Conservation (phyloP, 2,329 filamentous ascomycete species). For the Penicillium sp. region DNA sequence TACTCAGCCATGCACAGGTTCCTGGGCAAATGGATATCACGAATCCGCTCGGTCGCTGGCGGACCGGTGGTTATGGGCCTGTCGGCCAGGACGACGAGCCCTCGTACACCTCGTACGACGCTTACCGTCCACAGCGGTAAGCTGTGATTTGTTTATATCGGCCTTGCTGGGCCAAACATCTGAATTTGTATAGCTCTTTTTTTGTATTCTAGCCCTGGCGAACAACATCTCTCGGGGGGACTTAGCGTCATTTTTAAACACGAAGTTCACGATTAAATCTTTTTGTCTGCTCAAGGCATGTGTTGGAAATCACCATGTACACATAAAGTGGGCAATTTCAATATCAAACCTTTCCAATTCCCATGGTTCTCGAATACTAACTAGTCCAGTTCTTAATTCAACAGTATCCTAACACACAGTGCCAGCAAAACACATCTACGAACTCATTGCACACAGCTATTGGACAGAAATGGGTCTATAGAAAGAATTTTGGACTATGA, state of each 20-base stretch:
- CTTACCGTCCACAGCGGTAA: slow-evolving; percentile 29
- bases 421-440: neutral
- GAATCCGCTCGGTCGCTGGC: slow-evolving; percentile 36
- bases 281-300: neutral
- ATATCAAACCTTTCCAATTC: neutral
- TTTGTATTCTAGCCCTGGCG: slow-evolving; percentile 1
- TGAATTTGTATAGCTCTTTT: neutral
- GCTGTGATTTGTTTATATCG: slow-evolving; percentile 13
- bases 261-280: slow-evolving; percentile 6
- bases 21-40: slow-evolving; percentile 23
- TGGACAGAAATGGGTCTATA: too few species aligned
- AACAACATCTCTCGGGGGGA: neutral
- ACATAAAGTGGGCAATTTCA: neutral
- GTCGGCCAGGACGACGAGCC: slow-evolving; percentile 36
- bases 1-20: slow-evolving; percentile 39
- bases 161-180: neutral
- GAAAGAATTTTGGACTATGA: neutral
- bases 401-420: neutral
- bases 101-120: slow-evolving; percentile 35
- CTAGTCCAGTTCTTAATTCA: neutral
- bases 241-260: slow-evolving; percentile 8
- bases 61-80: slow-evolving; percentile 37
- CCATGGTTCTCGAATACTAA: neutral
- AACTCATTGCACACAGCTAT: too few species aligned
- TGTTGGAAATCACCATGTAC: neutral